Base-by-base conservation (phyloP, 768 basidiomycete genomes). In the Clitopilus hobsonii region DNA sequence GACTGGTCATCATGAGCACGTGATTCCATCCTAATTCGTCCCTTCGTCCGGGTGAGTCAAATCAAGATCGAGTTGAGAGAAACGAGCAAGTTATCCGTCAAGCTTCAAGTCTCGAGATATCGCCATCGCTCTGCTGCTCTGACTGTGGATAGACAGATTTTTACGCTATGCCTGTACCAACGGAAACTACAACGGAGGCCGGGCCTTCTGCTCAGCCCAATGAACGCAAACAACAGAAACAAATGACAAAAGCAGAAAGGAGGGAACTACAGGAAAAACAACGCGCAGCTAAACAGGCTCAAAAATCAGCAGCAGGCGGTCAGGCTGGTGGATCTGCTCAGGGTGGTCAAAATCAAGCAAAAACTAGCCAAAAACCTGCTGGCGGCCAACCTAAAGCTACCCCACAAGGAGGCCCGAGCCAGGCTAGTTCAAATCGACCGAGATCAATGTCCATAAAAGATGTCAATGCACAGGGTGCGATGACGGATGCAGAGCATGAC, bases 261-360 rank as follows among this genome's bases (percentile, higher is more conserved):
- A 75, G 88, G 61, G 90, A 89, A 63, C 76, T 88, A 14, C 90
- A 92, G 67, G 89, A 91, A 66, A 78, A 75, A 59, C 89, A 93
- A 63, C 78, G 89, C 52, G 90, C 89, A 8, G 87, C 87, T n/a
- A 92, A 92, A 69, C 64, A 72, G 13, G 72, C 75, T 57, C 74
- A 66, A 64, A 85, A 76, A 62, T 38, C 71, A 54, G 49, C 59
- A 41, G 51, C 51, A 7, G 30, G 62, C 49, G 60, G 60, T 26
- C 62, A 66, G 53, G 32, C 65, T 51, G 53, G 59, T 36, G 53
- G 60, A 47, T 50, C 60, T 20, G 50, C 60, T 53, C 45, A 65
- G 54, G 54, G 55, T 5, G 73, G 72, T 51, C 47, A 61, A 25
- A 72, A 69, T 55, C 49, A 62, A 23, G 62, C 69, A 3, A 57